Evolutionary conservation across 176 grass and related monocot genomes (phyloP), one percentile per base, ranked within the genome.

Genomic region (Oryza longistaminata): DNA sequence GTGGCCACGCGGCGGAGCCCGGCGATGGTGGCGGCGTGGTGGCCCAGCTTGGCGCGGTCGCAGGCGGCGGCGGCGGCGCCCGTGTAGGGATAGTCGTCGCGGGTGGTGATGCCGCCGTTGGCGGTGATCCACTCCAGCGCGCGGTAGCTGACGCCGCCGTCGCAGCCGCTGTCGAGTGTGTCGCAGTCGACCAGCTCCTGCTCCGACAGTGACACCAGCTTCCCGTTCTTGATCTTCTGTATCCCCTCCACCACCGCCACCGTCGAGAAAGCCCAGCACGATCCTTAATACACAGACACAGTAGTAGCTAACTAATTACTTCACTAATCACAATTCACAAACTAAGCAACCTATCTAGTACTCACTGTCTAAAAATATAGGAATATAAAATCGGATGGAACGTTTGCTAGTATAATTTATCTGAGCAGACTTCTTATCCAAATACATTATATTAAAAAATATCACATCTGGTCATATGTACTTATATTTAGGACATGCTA

Each of bases 111-210:
- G 7, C 92, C 92, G 67, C 92, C 92, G 37, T 94, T 94, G 61
- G 73, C 5, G 46, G 80, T 11, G 76, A 94, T 88, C 75, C 85
- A 95, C 13, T 16, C 44, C 50, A 92, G 78, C 42, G 93, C 93
- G n/a, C 70, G 73, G 82, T 88, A 88, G 74, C 83, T 88, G 40
- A 88, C 65, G 3, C 93, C 93, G 43, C 93, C 90, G 9, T 85
- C 22, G 55, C 88, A 95, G 16, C 93, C 93, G 5, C 74, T 0
- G 76, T 95, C 81, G 49, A 88, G 45, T 11, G 52, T 75, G 48
- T 92, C 82, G 64, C 93, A 95, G 61, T 95, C 90, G 80, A 95
- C 89, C 3, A 95, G 88, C 48, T 95, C 88, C 68, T 95, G 93
- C 83, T 95, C 93, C 3, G 90, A 95, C 16, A 95, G 75, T 0